Evolutionary conservation across 2,329 filamentous ascomycete genomes (phyloP), one percentile per base, ranked within the genome.

Genomic region (Pseudonectria buxi): DNA sequence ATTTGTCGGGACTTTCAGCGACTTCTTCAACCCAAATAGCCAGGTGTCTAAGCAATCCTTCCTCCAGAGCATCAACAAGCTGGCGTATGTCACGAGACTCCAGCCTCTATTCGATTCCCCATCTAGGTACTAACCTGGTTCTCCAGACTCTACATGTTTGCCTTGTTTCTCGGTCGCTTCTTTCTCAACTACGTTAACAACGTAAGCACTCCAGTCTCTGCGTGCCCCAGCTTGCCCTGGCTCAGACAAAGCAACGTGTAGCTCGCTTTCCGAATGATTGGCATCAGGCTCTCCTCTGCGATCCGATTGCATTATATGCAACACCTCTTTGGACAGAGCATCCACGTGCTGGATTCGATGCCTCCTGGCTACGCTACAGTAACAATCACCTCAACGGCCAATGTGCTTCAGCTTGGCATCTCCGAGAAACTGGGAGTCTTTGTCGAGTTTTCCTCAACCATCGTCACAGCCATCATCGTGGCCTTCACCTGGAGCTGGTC

Each of bases 151-250:
- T 85, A 80, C 56, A 78, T 87, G 49, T 72, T 87, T 36, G 76
- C 77, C 36, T 64, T 88, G 6, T 88, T 87, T 55, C 58, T 87
- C 27, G 81, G 64, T 11, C 76, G 81, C 31, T 79, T 84, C 45
- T 52, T 63, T 13, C 61, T 84, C 27, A 75, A 73, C 40, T 86
- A 85, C 43, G 62, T 80, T 40, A 72, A 72, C 45, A 76, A 74
- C 56, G 68, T 68, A 46, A 25, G 43, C 14, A 11, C 12, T 3
- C 10, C n/a, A 14, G 11, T 12, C 13, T 31, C 7, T 3, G n/a
- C n/a, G 10, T 14, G 14, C n/a, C 25, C 25, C 18, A 10, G 15
- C 30, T 3, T n/a, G 14, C 9, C 4, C 11, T 33, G n/a, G 13
- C 36, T 29, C 13, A 43, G 3, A 4, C 11, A 10, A 10, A n/a